Evolutionary conservation across 1,139 yeast genomes (phyloP).

Genomic region (Protomyces arabidopsidicola): DNA sequence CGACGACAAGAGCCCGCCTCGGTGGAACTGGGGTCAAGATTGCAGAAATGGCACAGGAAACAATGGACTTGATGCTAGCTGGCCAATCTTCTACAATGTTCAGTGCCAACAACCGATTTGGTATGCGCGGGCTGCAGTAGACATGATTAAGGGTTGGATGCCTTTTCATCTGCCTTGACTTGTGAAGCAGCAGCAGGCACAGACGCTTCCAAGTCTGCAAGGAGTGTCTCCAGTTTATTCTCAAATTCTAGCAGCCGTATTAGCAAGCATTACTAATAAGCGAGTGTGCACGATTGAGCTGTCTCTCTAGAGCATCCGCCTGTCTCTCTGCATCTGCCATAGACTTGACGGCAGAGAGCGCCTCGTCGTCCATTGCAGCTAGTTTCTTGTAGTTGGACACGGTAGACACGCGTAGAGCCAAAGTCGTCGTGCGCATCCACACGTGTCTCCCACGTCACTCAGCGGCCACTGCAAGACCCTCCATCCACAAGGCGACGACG

Average conservation of each 20-base stretch:
- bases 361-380: slow-evolving; percentile 1
- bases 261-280: background rate
- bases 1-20: background rate
- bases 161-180: background rate
- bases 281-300: slow-evolving; percentile 15
- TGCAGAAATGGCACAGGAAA: slow-evolving; percentile 7
- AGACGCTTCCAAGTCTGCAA: background rate
- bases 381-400: background rate
- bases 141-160: background rate
- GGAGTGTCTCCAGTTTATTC: background rate
- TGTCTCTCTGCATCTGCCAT: slow-evolving; percentile 10
- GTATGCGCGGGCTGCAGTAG: background rate
- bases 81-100: background rate
- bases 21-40: slow-evolving; percentile 16
- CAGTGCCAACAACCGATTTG: slow-evolving; percentile 1
- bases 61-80: slow-evolving; percentile 15
- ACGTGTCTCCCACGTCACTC: background rate
- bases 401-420: background rate
- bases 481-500: no score
- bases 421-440: background rate
- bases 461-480: no score
- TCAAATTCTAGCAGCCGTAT: slow-evolving; percentile 3
- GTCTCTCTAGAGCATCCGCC: slow-evolving; percentile 8
- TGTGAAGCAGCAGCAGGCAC: background rate
- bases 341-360: slow-evolving; percentile 1